Evolutionary conservation across 2,329 filamentous ascomycete genomes (phyloP).

Genomic region (Stromatinia cepivora): DNA sequence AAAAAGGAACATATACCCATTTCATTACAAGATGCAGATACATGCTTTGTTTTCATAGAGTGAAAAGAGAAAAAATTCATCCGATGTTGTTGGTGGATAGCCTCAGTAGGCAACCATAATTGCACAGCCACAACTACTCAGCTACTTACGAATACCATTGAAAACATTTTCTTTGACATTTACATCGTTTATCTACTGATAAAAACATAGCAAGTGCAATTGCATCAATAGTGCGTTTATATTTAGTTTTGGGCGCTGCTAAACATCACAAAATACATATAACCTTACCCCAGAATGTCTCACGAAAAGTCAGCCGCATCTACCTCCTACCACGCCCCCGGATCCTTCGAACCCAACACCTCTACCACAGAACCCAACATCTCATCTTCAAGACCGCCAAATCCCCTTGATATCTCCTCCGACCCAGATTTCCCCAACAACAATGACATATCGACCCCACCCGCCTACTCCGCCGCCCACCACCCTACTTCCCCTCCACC

Average conservation of each 20-base stretch:
- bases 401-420: neutral
- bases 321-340: slow-evolving; percentile 26
- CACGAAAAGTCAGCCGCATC: slow-evolving; percentile 2
- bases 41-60: neutral
- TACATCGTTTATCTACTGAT: neutral
- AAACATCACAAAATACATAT: neutral
- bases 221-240: neutral
- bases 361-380: slow-evolving; percentile 29
- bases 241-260: neutral
- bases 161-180: neutral
- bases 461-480: slow-evolving; percentile 35
- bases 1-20: slow-evolving; percentile 1
- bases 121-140: slow-evolving; percentile 2
- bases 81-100: neutral
- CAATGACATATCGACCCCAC: slow-evolving; percentile 33
- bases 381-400: slow-evolving; percentile 14
- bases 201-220: neutral
- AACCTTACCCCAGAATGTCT: neutral
- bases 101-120: neutral
- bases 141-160: neutral
- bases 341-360: slow-evolving; percentile 29
- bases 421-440: slow-evolving; percentile 24
- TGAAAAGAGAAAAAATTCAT: neutral
- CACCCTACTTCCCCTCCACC: slow-evolving; percentile 21
- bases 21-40: neutral